phyloP scores from a whole-genome alignment of 2,329 filamentous ascomycete species.

The Zasmidium cellare region DNA sequence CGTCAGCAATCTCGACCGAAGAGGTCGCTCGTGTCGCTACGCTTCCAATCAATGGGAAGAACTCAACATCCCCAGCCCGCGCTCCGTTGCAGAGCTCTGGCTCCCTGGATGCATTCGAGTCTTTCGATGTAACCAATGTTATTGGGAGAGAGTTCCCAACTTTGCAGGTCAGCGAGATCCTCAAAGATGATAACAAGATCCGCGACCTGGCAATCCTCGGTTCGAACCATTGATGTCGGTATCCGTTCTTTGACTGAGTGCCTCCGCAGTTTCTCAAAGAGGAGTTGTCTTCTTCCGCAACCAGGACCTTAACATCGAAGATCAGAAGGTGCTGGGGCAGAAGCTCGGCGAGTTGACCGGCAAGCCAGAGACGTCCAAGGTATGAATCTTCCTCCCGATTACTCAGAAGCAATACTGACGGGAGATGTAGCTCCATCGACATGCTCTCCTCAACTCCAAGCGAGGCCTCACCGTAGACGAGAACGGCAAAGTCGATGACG shows the following conservation, averaged over 20 bases:
- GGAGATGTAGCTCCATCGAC: slow-evolving; percentile 54
- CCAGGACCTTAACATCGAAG: slow-evolving; percentile 56
- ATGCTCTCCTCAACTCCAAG: slow-evolving; percentile 33
- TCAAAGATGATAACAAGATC: slow-evolving; percentile 39
- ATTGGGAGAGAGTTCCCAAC: slow-evolving; percentile 52
- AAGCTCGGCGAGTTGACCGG: slow-evolving; percentile 61
- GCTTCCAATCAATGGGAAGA: not conserved
- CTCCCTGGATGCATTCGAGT: slow-evolving; percentile 45
- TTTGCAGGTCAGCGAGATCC: slow-evolving; percentile 36
- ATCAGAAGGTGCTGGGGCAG: slow-evolving; percentile 64
- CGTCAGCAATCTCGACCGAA: not conserved
- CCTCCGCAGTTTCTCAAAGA: slow-evolving; percentile 60
- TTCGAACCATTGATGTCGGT: slow-evolving; percentile 33
- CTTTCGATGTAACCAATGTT: slow-evolving; percentile 52
- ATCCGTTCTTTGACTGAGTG: slow-evolving; percentile 1
- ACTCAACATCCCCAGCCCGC: not conserved
- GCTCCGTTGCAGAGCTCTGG: slow-evolving; percentile 36
- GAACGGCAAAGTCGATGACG: slow-evolving; percentile 56
- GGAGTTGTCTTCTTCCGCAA: slow-evolving; percentile 69
- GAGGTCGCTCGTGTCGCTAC: not conserved
- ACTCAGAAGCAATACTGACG: not conserved
- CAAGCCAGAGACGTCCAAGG: slow-evolving; percentile 56
- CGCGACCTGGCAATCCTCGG: slow-evolving; percentile 57
- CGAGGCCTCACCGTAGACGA: slow-evolving; percentile 51
- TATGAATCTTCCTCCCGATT: not conserved